Conservation (phyloP, 305 asterid genomes). For the Fraxinus platypoda region DNA sequence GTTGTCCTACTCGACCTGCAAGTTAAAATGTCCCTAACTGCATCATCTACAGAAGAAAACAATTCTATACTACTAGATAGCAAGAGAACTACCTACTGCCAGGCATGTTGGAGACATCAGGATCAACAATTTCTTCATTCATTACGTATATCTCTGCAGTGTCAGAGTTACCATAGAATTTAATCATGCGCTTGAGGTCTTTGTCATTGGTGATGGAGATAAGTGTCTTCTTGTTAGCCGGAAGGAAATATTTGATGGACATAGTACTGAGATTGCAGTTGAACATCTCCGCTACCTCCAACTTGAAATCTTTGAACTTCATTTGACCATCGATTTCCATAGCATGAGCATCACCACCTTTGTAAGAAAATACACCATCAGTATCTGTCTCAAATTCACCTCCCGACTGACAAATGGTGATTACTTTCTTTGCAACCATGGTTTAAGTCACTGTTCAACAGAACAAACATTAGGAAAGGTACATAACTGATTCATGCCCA, state of each 20-base stretch:
- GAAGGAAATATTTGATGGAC: conserved; percentile 81
- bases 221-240: conserved; percentile 89
- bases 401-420: conserved; percentile 93
- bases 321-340: conserved; percentile 85
- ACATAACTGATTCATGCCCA: background rate
- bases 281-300: conserved; percentile 93
- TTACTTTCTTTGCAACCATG: conserved; percentile 74
- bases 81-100: conserved; percentile 82
- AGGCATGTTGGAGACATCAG: conserved; percentile 78
- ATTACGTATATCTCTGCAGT: conserved; percentile 73
- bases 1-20: conserved; percentile 97
- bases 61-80: conserved; percentile 28
- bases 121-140: conserved; percentile 67
- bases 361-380: conserved; percentile 68
- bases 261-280: conserved; percentile 51
- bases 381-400: conserved; percentile 80
- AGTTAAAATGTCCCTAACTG: conserved; percentile 28
- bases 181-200: conserved; percentile 85
- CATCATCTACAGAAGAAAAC: conserved; percentile 26
- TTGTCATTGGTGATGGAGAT: conserved; percentile 90
- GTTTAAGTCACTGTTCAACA: conserved; percentile 30
- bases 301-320: conserved; percentile 69
- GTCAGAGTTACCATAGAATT: conserved; percentile 61
- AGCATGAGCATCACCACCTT: conserved; percentile 99
- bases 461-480: conserved; percentile 22